Evolutionary conservation across 306 rosid genomes (phyloP), one percentile per base, ranked within the genome.

Genomic region (Astragalus membranaceus): DNA sequence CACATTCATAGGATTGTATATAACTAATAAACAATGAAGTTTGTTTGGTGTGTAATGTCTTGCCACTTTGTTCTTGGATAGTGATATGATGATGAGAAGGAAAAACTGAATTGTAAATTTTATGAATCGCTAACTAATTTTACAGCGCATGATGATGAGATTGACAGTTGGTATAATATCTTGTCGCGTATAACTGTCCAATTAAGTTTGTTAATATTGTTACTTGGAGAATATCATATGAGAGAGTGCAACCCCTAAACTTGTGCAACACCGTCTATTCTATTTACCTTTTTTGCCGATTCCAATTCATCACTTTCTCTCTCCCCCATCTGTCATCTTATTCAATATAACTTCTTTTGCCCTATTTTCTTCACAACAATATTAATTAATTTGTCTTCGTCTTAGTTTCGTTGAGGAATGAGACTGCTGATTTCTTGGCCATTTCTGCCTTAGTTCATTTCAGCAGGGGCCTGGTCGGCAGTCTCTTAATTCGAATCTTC

Each of bases 341-440:
- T 77, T 81, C 65, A n/a, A 62, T 32, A 39, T 72, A 50, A 26
- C 49, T 2, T n/a, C n/a, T n/a, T 32, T 74, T 56, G 10, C 15
- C 12, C 7, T 11, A 2, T 37, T 74, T 36, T 68, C 17, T 73
- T 73, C 15, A 64, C 63, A 33, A 29, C 35, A 20, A 20, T 2
- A 20, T 35, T 39, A 30, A 64, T 42, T 3, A 35, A 39, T 26
- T 52, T 2, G 20, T 70, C 32, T 47, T 51, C 23, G 23, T 20
- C 23, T 20, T 20, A 20, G 23, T 48, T 42, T 37, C 37, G 4
- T 51, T 2, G 10, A 75, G 63, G 10, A n/a, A 63, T 49, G 53
- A 1, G 83, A 67, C 80, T 75, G 88, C 81, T 73, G 79, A 74
- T 73, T 78, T 48, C 70, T 72, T 30, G 72, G 86, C 75, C 80